Conservation (phyloP, 306 rosid species). For the Neltuma alba region DNA sequence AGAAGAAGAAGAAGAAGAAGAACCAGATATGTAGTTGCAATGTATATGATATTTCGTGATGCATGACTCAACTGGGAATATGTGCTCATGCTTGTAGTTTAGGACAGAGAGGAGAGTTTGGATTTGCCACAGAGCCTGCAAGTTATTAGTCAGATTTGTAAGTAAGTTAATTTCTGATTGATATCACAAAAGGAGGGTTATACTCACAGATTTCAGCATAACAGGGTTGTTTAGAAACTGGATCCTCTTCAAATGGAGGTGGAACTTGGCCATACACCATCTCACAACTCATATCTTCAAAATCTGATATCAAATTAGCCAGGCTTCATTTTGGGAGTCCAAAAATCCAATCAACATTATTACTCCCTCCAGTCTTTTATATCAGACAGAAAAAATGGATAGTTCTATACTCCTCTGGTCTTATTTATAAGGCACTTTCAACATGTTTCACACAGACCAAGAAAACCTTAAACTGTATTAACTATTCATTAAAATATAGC, state of each 20-base stretch:
- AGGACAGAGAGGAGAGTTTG: conserved; percentile 61
- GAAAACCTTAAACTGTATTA: too few relatives aligned
- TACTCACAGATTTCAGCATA: conserved; percentile 73
- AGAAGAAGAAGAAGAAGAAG: conserved; percentile 7
- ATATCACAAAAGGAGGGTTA: conserved; percentile 1
- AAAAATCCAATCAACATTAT: not conserved
- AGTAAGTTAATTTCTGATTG: conserved; percentile 26
- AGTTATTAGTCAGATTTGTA: conserved; percentile 17
- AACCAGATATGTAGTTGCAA: not conserved
- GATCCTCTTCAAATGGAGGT: conserved; percentile 83
- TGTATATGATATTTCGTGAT: not conserved
- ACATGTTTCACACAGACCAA: too few relatives aligned
- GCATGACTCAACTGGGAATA: conserved; percentile 2
- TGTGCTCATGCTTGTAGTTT: conserved; percentile 68
- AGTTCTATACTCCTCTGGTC: too few relatives aligned
- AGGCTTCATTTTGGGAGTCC: not conserved
- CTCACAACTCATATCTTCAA: conserved; percentile 98
- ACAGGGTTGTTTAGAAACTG: conserved; percentile 85
- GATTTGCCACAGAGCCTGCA: conserved; percentile 77
- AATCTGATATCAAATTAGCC: conserved; percentile 52
- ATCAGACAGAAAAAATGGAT: too few relatives aligned
- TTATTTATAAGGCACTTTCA: too few relatives aligned
- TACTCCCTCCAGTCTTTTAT: too few relatives aligned
- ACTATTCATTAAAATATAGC: too few relatives aligned
- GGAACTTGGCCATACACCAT: conserved; percentile 95